Conservation (phyloP, 805 yeast species). For the Clavispora santaluciae region DNA sequence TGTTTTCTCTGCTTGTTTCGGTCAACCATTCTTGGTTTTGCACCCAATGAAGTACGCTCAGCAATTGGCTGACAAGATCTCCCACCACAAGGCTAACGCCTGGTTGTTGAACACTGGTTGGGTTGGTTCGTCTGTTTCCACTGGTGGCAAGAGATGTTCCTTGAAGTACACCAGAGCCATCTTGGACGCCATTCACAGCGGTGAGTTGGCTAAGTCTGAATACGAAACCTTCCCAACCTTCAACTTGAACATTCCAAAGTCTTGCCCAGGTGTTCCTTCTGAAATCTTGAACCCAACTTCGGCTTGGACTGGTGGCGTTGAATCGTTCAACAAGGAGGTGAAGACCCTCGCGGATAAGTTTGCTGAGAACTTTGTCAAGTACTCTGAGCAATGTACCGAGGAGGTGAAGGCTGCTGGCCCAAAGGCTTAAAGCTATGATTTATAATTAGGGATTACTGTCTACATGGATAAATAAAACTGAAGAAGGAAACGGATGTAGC, state of each 20-base stretch:
- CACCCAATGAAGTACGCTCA: conserved; percentile 98
- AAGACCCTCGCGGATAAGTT: conserved; percentile 71
- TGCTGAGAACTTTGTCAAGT: conserved; percentile 80
- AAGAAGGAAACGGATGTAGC: no score
- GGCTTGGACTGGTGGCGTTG: conserved; percentile 58
- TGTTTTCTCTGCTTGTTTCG: conserved; percentile 97
- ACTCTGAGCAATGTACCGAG: conserved; percentile 72
- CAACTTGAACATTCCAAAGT: conserved; percentile 81
- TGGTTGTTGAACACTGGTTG: conserved; percentile 98
- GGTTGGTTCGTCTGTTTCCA: conserved; percentile 90
- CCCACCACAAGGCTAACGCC: conserved; percentile 82
- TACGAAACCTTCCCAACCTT: conserved; percentile 83
- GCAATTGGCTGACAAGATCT: conserved; percentile 90
- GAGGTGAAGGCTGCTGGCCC: conserved; percentile 97
- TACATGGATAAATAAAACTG: not conserved
- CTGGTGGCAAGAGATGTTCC: conserved; percentile 97
- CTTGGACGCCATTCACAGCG: conserved; percentile 89
- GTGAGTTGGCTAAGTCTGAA: conserved; percentile 72
- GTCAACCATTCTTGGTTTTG: conserved; percentile 96
- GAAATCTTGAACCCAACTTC: conserved; percentile 83
- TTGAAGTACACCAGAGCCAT: conserved; percentile 96
- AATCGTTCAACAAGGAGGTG: conserved; percentile 35
- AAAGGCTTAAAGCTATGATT: conserved; percentile 20
- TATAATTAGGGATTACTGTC: not conserved
- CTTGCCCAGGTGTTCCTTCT: conserved; percentile 75